Evolutionary conservation across 306 rosid genomes (phyloP), one percentile per base, ranked within the genome.

Genomic region (Rosa chinensis): DNA sequence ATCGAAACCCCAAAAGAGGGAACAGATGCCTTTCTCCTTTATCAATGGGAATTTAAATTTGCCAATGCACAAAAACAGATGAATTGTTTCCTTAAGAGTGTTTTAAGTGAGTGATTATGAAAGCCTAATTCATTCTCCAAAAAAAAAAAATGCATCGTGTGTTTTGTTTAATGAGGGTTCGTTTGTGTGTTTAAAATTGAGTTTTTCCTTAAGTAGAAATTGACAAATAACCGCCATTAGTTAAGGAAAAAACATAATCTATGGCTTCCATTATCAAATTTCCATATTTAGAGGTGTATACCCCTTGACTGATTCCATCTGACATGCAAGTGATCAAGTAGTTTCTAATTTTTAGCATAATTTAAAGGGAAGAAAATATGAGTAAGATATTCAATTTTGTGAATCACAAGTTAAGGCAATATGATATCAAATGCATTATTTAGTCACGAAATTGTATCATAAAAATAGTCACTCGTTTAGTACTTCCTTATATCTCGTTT

Each of bases 1-100:
- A 62, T 75, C 72, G 10, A 18, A 74, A 28, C 71, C 25, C 59
- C 47, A 25, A 75, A 62, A 75, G 78, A 75, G 79, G n/a, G 79
- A 75, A 75, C 79, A 62, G 59, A 75, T 76, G 59, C 79, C 71
- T 28, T 67, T 39, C 3, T 0, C n/a, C 44, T 48, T 10, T 47
- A 28, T 16, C 52, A 62, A 44, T 62, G 79, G 79, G 71, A 76
- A 61, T 75, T 76, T 76, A 11, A 14, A 1, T 32, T 45, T 10
- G 71, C 35, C 71, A 6, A n/a, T 48, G 50, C 73, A 37, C 56
- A 18, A 49, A 49, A 14, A 14, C 18, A 11, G n/a, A 6, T 40
- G 28, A 11, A 70, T 42, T 69, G 7, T 20, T 69, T 7, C 11
- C 10, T 43, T 58, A 10, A 10, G 14, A n/a, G 63, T n/a, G 32